Evolutionary conservation across 495 filamentous ascomycete genomes (phyloP), one percentile per base, ranked within the genome.

Genomic region (Hyaloscypha finlandica): DNA sequence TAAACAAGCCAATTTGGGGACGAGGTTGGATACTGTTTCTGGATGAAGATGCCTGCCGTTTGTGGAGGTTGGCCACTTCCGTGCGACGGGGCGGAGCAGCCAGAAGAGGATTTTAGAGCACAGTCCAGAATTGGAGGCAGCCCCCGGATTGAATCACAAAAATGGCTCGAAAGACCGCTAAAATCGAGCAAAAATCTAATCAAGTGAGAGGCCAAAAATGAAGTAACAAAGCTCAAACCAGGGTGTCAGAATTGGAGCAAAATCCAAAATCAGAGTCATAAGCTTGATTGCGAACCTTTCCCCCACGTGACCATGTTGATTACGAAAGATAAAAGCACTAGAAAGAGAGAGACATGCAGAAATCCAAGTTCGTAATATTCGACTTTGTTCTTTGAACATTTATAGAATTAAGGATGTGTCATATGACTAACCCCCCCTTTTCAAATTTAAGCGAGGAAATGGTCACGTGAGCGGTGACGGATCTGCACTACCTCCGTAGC

Each of bases 151-250:
- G 51, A 53, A 53, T 53, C 16, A 53, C 51, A 53, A 19, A 53
- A 53, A n/a, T 19, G 16, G 51, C 51, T 53, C 51, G 16, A 53
- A 53, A 53, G 51, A 53, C 51, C 51, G 51, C 51, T 53, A 14
- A 53, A 37, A 53, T 53, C 51, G 51, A 53, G 19, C 19, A 4
- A 53, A 53, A 25, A 53, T 53, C 51, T 53, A 53, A 53, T 53
- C 51, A 53, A 53, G 51, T 53, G 51, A 53, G 51, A 19, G 51
- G 51, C 51, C 51, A 53, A 53, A 53, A 53, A 53, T 53, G 33
- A 37, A 37, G 51, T 53, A 53, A 53, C 51, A 53, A 53, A 25
- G 51, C 51, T 53, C 51, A 53, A 53, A 37, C 51, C 51, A 53
- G 51, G 22, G 5, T 53, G 51, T 53, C 22, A 53, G 51, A 53